These are phyloP conservation scores for Sphagnum tenellum DNA, from an alignment of 225 moss, liverwort and hornwort genomes.

Conservation along the genomic window DNA sequence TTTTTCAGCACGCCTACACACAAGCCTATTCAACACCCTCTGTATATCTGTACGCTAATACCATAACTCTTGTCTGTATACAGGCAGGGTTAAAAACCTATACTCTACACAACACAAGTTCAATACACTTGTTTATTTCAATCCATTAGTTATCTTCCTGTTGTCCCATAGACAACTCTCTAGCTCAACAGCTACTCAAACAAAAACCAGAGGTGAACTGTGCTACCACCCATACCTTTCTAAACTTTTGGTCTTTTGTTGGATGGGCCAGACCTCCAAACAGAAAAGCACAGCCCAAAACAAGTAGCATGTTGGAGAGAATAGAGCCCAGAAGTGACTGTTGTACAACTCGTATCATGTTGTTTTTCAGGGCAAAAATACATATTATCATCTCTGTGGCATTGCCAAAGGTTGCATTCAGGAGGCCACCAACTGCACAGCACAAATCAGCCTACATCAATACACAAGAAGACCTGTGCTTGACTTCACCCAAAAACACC, in stretches of 20 bases:
- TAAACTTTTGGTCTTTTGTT: constrained; percentile 70
- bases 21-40: too few species aligned
- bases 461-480: too few species aligned
- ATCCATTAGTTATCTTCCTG: too few species aligned
- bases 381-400: constrained; percentile 91
- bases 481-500: too few species aligned
- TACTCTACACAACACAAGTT: too few species aligned
- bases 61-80: too few species aligned
- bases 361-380: constrained; percentile 55
- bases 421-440: constrained; percentile 53
- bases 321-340: constrained; percentile 83
- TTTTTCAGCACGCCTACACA: too few species aligned
- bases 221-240: constrained; percentile 20
- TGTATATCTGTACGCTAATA: too few species aligned
- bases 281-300: constrained; percentile 84
- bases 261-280: constrained; percentile 55
- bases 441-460: neutral
- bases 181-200: neutral
- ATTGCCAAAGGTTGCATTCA: constrained; percentile 88
- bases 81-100: too few species aligned
- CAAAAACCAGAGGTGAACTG: neutral
- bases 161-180: neutral
- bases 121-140: too few species aligned
- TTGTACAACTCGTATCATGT: constrained; percentile 84
- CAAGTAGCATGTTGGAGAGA: constrained; percentile 84